Conservation (phyloP, 2,329 filamentous ascomycete genomes). For the Aureobasidium zeae region DNA sequence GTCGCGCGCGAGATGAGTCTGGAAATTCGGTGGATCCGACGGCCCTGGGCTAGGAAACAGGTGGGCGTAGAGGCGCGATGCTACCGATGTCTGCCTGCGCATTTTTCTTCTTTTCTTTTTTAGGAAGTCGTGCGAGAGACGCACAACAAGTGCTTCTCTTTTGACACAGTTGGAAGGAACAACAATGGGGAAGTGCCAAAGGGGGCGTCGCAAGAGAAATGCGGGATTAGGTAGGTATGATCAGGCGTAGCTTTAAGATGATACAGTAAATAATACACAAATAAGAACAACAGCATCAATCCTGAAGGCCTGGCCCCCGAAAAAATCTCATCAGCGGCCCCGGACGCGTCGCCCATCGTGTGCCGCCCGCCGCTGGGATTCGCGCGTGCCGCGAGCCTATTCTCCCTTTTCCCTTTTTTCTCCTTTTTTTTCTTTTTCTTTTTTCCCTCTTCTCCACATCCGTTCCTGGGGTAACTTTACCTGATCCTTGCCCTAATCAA, state of each 20-base stretch:
- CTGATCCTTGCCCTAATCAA: too few relatives aligned
- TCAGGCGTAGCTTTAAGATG: too few relatives aligned
- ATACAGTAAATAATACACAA: too few relatives aligned
- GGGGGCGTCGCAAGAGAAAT: too few relatives aligned
- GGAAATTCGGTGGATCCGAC: slow-evolving; percentile 62
- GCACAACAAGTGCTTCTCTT: background rate
- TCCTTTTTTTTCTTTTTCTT: background rate
- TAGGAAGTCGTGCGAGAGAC: background rate
- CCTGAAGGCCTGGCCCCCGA: too few relatives aligned
- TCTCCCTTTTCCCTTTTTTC: background rate
- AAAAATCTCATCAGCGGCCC: slow-evolving; percentile 2
- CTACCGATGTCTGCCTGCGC: slow-evolving; percentile 60
- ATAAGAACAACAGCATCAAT: too few relatives aligned
- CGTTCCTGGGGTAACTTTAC: too few relatives aligned
- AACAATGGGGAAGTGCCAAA: background rate
- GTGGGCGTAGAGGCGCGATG: slow-evolving; percentile 63
- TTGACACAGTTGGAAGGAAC: background rate
- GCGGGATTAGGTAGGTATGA: too few relatives aligned
- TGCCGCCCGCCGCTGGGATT: slow-evolving; percentile 1
- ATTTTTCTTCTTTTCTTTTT: too few relatives aligned
- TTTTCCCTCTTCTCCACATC: too few relatives aligned
- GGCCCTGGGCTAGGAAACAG: slow-evolving; percentile 62
- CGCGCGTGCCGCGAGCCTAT: slow-evolving; percentile 5
- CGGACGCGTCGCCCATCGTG: too few relatives aligned
- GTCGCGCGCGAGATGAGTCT: slow-evolving; percentile 57